Conservation (phyloP, 106 monocot species). For the Triglochin maritima region DNA sequence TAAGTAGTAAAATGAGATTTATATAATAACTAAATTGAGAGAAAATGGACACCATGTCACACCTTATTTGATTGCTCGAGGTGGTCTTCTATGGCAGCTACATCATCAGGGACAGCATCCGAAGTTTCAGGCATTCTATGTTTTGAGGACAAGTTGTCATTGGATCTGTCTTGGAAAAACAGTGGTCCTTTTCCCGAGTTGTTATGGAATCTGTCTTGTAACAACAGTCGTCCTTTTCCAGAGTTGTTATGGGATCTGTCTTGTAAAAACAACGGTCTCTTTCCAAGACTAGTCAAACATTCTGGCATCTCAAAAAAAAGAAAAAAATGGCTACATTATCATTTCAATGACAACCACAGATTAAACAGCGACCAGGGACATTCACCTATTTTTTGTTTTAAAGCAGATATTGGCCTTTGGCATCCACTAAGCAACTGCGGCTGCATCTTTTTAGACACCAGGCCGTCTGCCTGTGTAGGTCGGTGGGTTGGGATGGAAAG, state of each 20-base stretch:
- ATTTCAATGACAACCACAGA: too few species aligned
- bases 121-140: slow-evolving; percentile 10
- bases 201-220: too few species aligned
- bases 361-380: too few species aligned
- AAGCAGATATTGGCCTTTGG: slow-evolving; percentile 12
- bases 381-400: slow-evolving; percentile 25
- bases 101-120: too few species aligned
- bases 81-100: slow-evolving; percentile 79
- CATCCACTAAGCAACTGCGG: slow-evolving; percentile 26
- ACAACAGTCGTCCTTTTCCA: too few species aligned
- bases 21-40: not conserved
- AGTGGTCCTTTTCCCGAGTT: too few species aligned
- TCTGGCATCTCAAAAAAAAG: slow-evolving; percentile 21
- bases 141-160: slow-evolving; percentile 25
- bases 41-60: slow-evolving; percentile 5
- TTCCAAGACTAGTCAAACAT: slow-evolving; percentile 15
- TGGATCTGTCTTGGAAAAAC: too few species aligned
- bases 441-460: slow-evolving; percentile 27
- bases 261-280: slow-evolving; percentile 40
- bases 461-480: slow-evolving; percentile 60
- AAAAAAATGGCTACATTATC: too few species aligned
- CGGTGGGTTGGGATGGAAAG: slow-evolving; percentile 64
- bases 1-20: not conserved
- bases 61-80: slow-evolving; percentile 87
- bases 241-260: slow-evolving; percentile 1